Evolutionary conservation across 768 basidiomycete species (phyloP).

Genomic region (Mycena polygramma): DNA sequence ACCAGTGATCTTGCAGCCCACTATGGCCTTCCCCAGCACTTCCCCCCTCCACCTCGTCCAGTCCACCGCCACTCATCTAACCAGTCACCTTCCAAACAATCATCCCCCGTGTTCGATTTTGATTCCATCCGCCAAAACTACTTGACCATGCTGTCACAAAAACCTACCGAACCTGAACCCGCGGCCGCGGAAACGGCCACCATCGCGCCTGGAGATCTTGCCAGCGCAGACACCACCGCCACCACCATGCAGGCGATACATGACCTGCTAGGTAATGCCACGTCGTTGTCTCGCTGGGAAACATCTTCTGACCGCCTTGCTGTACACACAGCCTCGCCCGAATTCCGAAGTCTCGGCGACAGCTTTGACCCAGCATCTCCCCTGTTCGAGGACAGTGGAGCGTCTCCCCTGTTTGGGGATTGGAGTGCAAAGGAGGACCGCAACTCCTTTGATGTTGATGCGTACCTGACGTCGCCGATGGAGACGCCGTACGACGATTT

Average conservation of each 20-base stretch:
- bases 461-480: slow-evolving; percentile 37
- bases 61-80: slow-evolving; percentile 63
- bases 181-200: slow-evolving; percentile 42
- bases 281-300: background rate
- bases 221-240: slow-evolving; percentile 19
- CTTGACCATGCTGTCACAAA: slow-evolving; percentile 74
- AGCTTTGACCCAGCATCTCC: slow-evolving; percentile 32
- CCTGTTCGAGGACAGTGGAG: slow-evolving; percentile 28
- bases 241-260: slow-evolving; percentile 32
- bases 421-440: slow-evolving; percentile 4
- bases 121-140: slow-evolving; percentile 70
- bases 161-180: slow-evolving; percentile 56
- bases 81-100: slow-evolving; percentile 49
- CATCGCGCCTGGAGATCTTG: slow-evolving; percentile 27
- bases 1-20: slow-evolving; percentile 79
- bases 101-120: slow-evolving; percentile 57
- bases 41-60: slow-evolving; percentile 78
- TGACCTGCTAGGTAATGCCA: slow-evolving; percentile 35
- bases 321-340: slow-evolving; percentile 33
- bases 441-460: slow-evolving; percentile 22
- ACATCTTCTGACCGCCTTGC: background rate
- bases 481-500: slow-evolving; percentile 38
- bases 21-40: slow-evolving; percentile 81
- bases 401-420: slow-evolving; percentile 22
- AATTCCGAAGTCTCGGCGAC: slow-evolving; percentile 34